Evolutionary conservation across 352 stramenopile genomes (phyloP).

Genomic region (Globisporangium alternatum): DNA sequence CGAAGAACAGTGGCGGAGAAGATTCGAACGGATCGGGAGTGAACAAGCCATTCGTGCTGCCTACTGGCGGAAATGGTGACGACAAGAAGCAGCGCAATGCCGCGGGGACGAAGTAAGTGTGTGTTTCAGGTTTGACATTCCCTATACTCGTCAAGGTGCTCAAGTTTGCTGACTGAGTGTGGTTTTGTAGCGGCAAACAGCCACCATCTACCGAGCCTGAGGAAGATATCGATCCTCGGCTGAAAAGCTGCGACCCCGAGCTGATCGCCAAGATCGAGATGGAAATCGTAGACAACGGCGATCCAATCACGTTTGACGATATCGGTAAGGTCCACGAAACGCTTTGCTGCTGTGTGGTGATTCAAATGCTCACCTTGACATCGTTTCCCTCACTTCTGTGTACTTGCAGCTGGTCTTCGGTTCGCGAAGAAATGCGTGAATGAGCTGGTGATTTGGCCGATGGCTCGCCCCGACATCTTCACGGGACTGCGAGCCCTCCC

Average conservation of each 20-base stretch:
- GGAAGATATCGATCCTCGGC: conserved; percentile 91
- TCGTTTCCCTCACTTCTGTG: too few relatives aligned
- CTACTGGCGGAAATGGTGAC: conserved; percentile 31
- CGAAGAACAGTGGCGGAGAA: conserved; percentile 23
- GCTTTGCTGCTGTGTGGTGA: background rate
- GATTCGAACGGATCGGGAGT: conserved; percentile 33
- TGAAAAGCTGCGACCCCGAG: conserved; percentile 93
- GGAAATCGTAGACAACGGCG: conserved; percentile 95
- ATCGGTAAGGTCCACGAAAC: conserved; percentile 67
- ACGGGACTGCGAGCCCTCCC: conserved; percentile 92
- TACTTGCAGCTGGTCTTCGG: conserved; percentile 87
- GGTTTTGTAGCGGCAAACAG: conserved; percentile 20
- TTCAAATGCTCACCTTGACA: background rate
- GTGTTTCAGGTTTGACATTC: background rate
- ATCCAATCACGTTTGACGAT: conserved; percentile 95
- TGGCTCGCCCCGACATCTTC: conserved; percentile 97
- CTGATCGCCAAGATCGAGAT: conserved; percentile 96
- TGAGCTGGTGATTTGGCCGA: conserved; percentile 98
- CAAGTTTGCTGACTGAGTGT: background rate
- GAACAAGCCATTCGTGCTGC: conserved; percentile 76
- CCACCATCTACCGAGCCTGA: conserved; percentile 28
- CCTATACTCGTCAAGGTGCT: background rate
- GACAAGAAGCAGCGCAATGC: conserved; percentile 18
- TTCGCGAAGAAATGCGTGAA: conserved; percentile 98
- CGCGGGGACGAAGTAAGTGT: conserved; percentile 8